Evolutionary conservation across 1,139 yeast genomes (phyloP).

Genomic region (Diutina pseudorugosa): DNA sequence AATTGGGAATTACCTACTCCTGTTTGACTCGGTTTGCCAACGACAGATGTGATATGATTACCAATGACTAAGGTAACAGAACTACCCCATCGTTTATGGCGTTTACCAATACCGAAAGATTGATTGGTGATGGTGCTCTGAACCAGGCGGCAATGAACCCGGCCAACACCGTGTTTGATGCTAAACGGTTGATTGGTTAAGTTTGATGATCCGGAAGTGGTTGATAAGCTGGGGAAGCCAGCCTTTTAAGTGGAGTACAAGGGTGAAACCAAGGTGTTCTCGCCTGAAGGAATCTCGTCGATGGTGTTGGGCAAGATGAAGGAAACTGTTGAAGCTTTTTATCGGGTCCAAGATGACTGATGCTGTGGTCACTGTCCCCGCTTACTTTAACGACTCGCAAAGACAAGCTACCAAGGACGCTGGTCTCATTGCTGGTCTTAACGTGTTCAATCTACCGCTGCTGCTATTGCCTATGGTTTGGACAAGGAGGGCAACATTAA

Average conservation of each 20-base stretch:
- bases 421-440: conserved; percentile 94
- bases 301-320: conserved; percentile 97
- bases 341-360: conserved; percentile 88
- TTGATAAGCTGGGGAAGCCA: conserved; percentile 81
- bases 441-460: conserved; percentile 96
- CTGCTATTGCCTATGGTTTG: conserved; percentile 97
- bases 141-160: conserved; percentile 98
- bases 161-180: conserved; percentile 91
- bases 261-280: conserved; percentile 86
- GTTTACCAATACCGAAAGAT: conserved; percentile 94
- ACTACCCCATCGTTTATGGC: conserved; percentile 98
- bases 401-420: conserved; percentile 99
- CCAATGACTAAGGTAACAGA: conserved; percentile 99
- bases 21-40: conserved; percentile 65
- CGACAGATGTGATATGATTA: conserved; percentile 63
- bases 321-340: conserved; percentile 95
- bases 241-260: conserved; percentile 86
- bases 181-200: conserved; percentile 95
- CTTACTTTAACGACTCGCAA: conserved; percentile 95
- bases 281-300: conserved; percentile 95
- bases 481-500: conserved; percentile 80
- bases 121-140: conserved; percentile 98
- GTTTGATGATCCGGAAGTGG: conserved; percentile 77
- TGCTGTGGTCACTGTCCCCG: conserved; percentile 95
- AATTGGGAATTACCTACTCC: conserved; percentile 97